Percentiles rank a stretch among this genome's conserved stretches.
Evolutionary conservation across 495 filamentous ascomycete species (phyloP).

Genomic region (Penicillium roqueforti): DNA sequence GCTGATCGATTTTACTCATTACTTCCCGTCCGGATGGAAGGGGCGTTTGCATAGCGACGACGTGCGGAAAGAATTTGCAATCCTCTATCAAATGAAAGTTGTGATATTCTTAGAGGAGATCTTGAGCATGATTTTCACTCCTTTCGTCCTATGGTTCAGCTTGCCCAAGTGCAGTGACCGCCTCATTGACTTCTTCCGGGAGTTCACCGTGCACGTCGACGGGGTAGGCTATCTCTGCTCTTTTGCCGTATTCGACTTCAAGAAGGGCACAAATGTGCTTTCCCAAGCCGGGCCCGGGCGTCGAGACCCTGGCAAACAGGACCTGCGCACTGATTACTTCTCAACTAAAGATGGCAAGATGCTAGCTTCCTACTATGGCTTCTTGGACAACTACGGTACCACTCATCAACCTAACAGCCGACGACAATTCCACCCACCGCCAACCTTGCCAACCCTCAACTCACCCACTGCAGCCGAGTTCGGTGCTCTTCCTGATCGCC

Average conservation of each 20-base stretch:
- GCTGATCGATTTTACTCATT: slow-evolving; percentile 88
- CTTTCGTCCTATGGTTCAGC: slow-evolving; percentile 82
- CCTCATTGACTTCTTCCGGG: slow-evolving; percentile 94
- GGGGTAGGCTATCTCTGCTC: slow-evolving; percentile 93
- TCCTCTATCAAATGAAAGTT: slow-evolving; percentile 82
- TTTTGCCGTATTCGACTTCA: slow-evolving; percentile 97
- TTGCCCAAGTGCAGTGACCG: slow-evolving; percentile 87
- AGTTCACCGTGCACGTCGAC: slow-evolving; percentile 96
- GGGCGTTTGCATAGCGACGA: slow-evolving; percentile 85
- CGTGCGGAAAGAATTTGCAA: slow-evolving; percentile 75
- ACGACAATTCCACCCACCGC: slow-evolving; percentile 70
- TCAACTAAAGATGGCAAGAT: slow-evolving; percentile 95
- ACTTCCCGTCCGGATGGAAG: slow-evolving; percentile 82
- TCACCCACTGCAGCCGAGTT: slow-evolving; percentile 56
- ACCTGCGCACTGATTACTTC: slow-evolving; percentile 86
- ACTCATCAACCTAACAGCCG: slow-evolving; percentile 54
- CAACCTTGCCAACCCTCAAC: slow-evolving; percentile 65
- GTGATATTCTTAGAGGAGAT: slow-evolving; percentile 91
- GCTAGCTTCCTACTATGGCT: slow-evolving; percentile 89
- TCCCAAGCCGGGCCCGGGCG: slow-evolving; percentile 36
- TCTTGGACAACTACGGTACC: slow-evolving; percentile 80
- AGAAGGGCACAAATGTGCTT: slow-evolving; percentile 65
- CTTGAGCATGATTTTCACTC: slow-evolving; percentile 85
- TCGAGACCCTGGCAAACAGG: slow-evolving; percentile 37
- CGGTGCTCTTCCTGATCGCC: slow-evolving; percentile 41